phyloP scores from a whole-genome alignment of 139 green algal species.

The Picochlorum sp. region DNA sequence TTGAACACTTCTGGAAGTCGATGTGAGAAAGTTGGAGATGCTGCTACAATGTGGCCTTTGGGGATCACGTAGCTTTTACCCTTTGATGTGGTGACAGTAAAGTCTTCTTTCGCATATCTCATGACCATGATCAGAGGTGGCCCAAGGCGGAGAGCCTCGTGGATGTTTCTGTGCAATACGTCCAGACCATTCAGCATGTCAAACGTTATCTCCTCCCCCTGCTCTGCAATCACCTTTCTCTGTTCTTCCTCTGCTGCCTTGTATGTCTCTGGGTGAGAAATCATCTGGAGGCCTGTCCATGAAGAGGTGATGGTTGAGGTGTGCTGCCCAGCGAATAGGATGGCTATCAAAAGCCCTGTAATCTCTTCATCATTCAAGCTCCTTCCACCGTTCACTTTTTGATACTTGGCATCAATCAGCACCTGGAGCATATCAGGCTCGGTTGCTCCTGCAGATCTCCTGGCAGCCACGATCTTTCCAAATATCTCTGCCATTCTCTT shows the following conservation, averaged over 20 bases:
- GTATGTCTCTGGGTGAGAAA: conserved; percentile 25
- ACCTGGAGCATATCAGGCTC: conserved; percentile 92
- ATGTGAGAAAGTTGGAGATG: conserved; percentile 83
- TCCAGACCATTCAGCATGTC: conserved; percentile 86
- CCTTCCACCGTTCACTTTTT: conserved; percentile 63
- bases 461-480: conserved; percentile 60
- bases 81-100: conserved; percentile 67
- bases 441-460: conserved; percentile 34
- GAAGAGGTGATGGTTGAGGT: conserved; percentile 88
- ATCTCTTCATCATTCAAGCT: conserved; percentile 83
- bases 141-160: conserved; percentile 85
- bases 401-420: conserved; percentile 85
- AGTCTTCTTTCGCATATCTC: conserved; percentile 71
- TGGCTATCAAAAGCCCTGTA: conserved; percentile 92
- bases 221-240: conserved; percentile 46
- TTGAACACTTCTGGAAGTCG: conserved; percentile 66
- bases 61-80: conserved; percentile 72
- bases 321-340: conserved; percentile 96
- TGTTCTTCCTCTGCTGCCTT: conserved; percentile 61
- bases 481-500: conserved; percentile 72
- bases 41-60: conserved; percentile 78
- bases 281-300: conserved; percentile 79
- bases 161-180: conserved; percentile 64
- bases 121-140: conserved; percentile 95
- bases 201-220: conserved; percentile 61